A percentile compares a stretch with the other conserved stretches of the same genome.
Evolutionary conservation across 495 filamentous ascomycete genomes (phyloP).

Genomic region (Darksidea phi): DNA sequence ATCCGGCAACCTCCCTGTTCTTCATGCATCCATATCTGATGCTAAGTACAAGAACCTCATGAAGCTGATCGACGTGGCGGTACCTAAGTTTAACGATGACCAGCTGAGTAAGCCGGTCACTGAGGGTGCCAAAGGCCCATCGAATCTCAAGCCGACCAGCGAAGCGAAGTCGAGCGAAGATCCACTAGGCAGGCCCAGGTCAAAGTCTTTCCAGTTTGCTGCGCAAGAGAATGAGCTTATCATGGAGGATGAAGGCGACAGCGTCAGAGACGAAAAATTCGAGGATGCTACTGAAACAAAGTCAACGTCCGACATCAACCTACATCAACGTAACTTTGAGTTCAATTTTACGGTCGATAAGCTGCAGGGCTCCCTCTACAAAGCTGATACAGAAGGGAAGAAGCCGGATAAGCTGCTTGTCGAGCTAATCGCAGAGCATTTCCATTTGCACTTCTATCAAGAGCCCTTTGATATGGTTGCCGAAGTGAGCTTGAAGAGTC

Average conservation of each 20-base stretch:
- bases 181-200: slow-evolving; percentile 50
- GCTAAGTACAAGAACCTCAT: slow-evolving; percentile 94
- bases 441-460: slow-evolving; percentile 81
- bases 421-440: slow-evolving; percentile 86
- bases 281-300: slow-evolving; percentile 62
- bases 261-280: slow-evolving; percentile 57
- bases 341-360: slow-evolving; percentile 94
- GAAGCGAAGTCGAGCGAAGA: slow-evolving; percentile 41
- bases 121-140: slow-evolving; percentile 28
- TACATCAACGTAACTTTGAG: slow-evolving; percentile 86
- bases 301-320: slow-evolving; percentile 56
- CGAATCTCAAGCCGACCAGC: slow-evolving; percentile 32
- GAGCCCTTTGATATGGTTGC: slow-evolving; percentile 88
- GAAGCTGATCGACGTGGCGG: slow-evolving; percentile 92
- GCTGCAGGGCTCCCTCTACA: slow-evolving; percentile 86
- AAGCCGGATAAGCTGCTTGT: slow-evolving; percentile 79
- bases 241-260: slow-evolving; percentile 70
- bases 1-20: slow-evolving; percentile 84
- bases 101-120: slow-evolving; percentile 44
- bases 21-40: slow-evolving; percentile 89
- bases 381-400: slow-evolving; percentile 75
- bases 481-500: slow-evolving; percentile 77
- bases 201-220: slow-evolving; percentile 63
- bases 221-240: slow-evolving; percentile 71
- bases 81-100: slow-evolving; percentile 71